Evolutionary conservation across 371 early-diverging fungal species (phyloP), one percentile per base, ranked within the genome.

Genomic region (Sporodiniella umbellata): DNA sequence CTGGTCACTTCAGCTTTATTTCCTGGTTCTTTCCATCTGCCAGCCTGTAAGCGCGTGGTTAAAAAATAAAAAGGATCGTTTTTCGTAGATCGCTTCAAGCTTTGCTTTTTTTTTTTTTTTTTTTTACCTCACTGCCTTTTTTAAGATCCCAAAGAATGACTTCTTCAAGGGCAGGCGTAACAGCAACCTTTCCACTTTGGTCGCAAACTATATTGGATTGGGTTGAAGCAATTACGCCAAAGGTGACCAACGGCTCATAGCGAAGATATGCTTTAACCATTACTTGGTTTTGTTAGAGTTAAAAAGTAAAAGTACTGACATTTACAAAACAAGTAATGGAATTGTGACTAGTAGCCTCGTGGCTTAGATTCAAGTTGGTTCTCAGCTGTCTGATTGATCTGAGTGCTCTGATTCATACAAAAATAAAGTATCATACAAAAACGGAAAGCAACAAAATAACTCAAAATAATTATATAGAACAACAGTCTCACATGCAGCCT

Each of bases 111-210:
- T 15, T 3, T 39, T n/a, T 42, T 28, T 18, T 39, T 23, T 33
- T 53, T 47, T 26, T 33, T 64, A 88, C 86, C 76, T 84, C 66
- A 22, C 73, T 78, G 33, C 94, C 96, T 64, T 85, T 89, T 61
- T 90, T 87, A 25, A 90, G 71, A 70, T 95, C 89, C 94, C 94
- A 95, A 12, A 93, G 67, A 37, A 77, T 66, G 39, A 93, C 86
- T 53, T 84, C 79, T 70, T 95, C 94, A 15, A 98, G 81, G 0
- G 90, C 85, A 22, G 95, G 88, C 1, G 88, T 68, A 30, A 94
- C 64, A 42, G 87, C 89, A 43, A 80, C 62, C 65, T 84, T 83
- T 17, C 89, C 95, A 1, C 66, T 79, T 24, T 60, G 53, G 60
- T 88, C 87, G 48, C 85, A 92, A 18, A 87, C 64, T 24, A 84